Percentiles rank a stretch among this genome's conserved stretches.
Conservation (phyloP, 2,329 filamentous ascomycete species). For the Curvularia eragrostidis region DNA sequence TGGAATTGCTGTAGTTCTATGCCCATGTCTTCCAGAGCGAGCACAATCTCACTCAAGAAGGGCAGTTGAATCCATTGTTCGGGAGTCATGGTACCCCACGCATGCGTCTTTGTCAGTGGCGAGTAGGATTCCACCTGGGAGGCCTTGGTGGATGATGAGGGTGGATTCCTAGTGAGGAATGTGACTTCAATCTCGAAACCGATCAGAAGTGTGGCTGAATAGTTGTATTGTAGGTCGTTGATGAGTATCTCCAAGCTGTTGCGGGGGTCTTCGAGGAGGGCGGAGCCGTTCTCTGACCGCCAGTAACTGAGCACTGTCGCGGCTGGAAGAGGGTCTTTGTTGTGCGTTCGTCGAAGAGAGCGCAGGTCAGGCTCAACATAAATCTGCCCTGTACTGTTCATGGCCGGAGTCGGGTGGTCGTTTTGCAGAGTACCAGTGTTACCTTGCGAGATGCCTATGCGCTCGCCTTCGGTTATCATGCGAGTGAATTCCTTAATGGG, state of each 20-base stretch:
- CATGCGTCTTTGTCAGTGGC: constrained; percentile 68
- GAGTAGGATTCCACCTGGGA: constrained; percentile 36
- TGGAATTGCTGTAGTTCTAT: constrained; percentile 77
- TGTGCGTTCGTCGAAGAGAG: constrained; percentile 63
- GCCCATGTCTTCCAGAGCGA: constrained; percentile 64
- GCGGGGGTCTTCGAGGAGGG: constrained; percentile 67
- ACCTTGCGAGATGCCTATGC: constrained; percentile 69
- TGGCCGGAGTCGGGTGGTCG: constrained; percentile 63
- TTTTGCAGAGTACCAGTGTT: constrained; percentile 72
- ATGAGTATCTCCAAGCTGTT: constrained; percentile 56
- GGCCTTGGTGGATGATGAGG: constrained; percentile 32
- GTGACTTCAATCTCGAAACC: constrained; percentile 86
- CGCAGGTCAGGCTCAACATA: constrained; percentile 70
- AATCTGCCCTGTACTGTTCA: constrained; percentile 69
- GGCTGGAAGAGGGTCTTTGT: constrained; percentile 57
- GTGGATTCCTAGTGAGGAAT: constrained; percentile 63
- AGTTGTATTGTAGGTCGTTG: constrained; percentile 58
- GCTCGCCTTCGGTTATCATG: constrained; percentile 42
- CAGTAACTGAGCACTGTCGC: constrained; percentile 73
- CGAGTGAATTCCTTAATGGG: constrained; percentile 60
- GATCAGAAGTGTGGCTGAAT: constrained; percentile 66
- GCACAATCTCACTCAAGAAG: constrained; percentile 70
- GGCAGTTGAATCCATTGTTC: constrained; percentile 66
- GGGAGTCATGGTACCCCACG: constrained; percentile 71
- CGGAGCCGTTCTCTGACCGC: constrained; percentile 61